Base-by-base conservation (phyloP, 2,329 filamentous ascomycete genomes). In the Mariannaea elegans region DNA sequence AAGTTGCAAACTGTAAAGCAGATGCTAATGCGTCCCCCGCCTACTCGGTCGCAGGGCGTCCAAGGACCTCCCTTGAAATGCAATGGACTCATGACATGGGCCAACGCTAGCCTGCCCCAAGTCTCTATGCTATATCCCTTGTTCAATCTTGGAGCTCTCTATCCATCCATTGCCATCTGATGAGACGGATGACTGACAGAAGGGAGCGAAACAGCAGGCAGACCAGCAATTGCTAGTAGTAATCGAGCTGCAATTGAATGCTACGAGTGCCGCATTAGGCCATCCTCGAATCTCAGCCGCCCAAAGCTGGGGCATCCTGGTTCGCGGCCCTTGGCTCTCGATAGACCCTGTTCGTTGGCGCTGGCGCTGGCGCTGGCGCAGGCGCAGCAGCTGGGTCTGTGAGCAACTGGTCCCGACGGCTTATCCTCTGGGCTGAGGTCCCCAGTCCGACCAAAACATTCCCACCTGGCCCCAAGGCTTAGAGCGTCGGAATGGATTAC, bases 301-400 rank as follows among this genome's bases (percentile, higher is more conserved):
- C 63, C 56, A 53, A 57, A 48, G 58, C 67, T 51, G 59, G 64
- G 60, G 45, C 42, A 62, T 48, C 67, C 67, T 65, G 56, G 65
- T 65, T 65, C 57, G 61, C 61, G 61, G 63, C 67, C 39, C 42
- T 53, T 29, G 31, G 29, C 29, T 61, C 65, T 65, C 42, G 63
- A 65, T 65, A 62, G 65, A 39, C 59, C 59, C 38, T 66, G 52
- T 51, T 65, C 47, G 57, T 61, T 68, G 66, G 64, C 62, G 64
- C 62, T 67, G 66, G 62, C 63, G 59, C 58, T 65, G 9, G 9
- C 24, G 5, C 24, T 27, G 24, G 24, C 24, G 59, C 46, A 64
- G 24, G 24, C 24, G 59, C 46, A 64, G 62, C 56, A 54, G 53
- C 56, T 62, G 61, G 65, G 59, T 55, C 53, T 53, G 52, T 36